Evolutionary conservation across 495 filamentous ascomycete species (phyloP).

Genomic region (Pseudoneurospora amorphoporcata): DNA sequence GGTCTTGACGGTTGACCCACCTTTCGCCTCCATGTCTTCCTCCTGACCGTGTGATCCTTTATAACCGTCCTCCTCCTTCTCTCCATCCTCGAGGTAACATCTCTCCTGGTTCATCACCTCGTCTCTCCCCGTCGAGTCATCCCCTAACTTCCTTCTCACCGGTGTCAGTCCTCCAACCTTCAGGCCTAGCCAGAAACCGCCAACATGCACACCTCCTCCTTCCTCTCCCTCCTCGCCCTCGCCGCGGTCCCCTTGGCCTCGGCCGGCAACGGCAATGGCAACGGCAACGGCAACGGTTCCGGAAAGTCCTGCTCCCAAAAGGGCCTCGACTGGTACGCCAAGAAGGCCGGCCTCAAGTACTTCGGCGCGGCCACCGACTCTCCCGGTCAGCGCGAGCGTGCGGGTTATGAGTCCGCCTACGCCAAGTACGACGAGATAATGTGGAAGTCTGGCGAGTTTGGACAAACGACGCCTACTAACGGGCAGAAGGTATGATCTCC

Average conservation of each 20-base stretch:
- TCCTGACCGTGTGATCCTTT: not conserved
- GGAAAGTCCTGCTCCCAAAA: not conserved
- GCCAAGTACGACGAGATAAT: constrained; percentile 26
- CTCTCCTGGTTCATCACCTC: not conserved
- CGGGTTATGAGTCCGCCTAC: constrained; percentile 15
- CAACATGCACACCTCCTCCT: not conserved
- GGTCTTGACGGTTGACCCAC: not conserved
- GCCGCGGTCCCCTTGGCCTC: constrained; percentile 5
- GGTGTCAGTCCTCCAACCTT: not conserved
- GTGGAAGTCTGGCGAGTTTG: constrained; percentile 33
- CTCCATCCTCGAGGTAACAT: not conserved
- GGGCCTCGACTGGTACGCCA: constrained; percentile 24
- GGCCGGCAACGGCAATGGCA: constrained; percentile 4
- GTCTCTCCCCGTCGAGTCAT: not conserved
- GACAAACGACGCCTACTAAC: constrained; percentile 43
- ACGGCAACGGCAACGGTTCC: not conserved
- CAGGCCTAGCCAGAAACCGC: not conserved
- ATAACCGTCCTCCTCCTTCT: not conserved
- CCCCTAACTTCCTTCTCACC: not conserved
- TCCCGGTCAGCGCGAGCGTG: constrained; percentile 26
- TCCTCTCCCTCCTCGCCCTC: constrained; percentile 7
- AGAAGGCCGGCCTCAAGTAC: constrained; percentile 33
- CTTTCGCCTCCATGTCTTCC: not conserved
- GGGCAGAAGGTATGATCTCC: constrained; percentile 29
- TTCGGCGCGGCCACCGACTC: constrained; percentile 43